Conservation (phyloP, 768 basidiomycete genomes). For the Mycena leptocephala region DNA sequence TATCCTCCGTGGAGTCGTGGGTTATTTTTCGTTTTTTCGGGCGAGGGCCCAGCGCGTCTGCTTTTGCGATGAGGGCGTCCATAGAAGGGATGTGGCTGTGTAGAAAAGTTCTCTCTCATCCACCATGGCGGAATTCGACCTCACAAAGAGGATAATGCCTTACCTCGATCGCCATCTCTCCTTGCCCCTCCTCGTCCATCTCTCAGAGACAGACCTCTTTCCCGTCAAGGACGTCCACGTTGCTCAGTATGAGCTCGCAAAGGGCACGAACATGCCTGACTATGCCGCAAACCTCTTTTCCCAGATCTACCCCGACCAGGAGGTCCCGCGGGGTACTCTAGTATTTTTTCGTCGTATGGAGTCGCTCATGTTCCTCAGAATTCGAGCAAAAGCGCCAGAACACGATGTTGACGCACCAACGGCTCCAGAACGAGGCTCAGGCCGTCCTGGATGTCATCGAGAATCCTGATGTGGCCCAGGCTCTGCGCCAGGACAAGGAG, state of each 20-base stretch:
- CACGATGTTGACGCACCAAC: constrained; percentile 88
- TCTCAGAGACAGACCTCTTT: constrained; percentile 83
- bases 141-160: constrained; percentile 91
- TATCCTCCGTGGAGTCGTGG: constrained; percentile 71
- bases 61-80: constrained; percentile 84
- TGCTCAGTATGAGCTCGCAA: constrained; percentile 98
- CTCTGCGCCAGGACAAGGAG: constrained; percentile 95
- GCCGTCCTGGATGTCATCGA: constrained; percentile 96
- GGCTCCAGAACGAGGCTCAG: constrained; percentile 91
- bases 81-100: constrained; percentile 51
- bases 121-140: constrained; percentile 91
- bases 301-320: constrained; percentile 82
- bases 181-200: constrained; percentile 93
- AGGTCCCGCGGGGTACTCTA: constrained; percentile 76
- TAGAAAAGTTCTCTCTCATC: neutral
- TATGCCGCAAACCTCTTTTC: constrained; percentile 89
- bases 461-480: constrained; percentile 95
- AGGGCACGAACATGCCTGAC: constrained; percentile 98
- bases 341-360: neutral
- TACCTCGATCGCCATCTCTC: constrained; percentile 96
- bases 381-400: constrained; percentile 87
- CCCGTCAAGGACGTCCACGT: constrained; percentile 84
- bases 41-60: constrained; percentile 69
- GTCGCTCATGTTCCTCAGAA: constrained; percentile 64
- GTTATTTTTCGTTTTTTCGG: constrained; percentile 61